phyloP scores from a whole-genome alignment of 345 rosid species.

The Brassica cretica region DNA sequence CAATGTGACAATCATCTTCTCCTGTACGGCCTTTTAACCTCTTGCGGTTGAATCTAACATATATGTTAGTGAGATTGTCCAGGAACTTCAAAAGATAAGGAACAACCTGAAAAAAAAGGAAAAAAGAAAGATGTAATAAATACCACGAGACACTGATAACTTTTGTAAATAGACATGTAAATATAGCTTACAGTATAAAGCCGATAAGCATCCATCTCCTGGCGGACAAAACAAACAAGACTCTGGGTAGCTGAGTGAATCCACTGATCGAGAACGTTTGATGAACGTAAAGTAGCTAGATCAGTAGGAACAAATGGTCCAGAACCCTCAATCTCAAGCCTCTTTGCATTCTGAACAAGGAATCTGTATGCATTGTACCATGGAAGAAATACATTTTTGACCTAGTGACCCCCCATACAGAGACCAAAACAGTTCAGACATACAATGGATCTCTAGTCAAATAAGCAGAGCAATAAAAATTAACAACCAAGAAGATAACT shows the following conservation, averaged over 20 bases:
- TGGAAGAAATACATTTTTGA: slow-evolving; percentile 97
- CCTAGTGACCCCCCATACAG: slow-evolving; percentile 49
- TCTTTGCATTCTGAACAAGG: slow-evolving; percentile 94
- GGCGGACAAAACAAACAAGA: slow-evolving; percentile 86
- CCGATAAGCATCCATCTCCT: slow-evolving; percentile 91
- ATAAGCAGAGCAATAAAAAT: neutral
- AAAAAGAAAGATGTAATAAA: slow-evolving; percentile 1
- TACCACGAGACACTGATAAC: neutral
- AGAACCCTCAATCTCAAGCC: slow-evolving; percentile 88
- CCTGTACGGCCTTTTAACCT: slow-evolving; percentile 95
- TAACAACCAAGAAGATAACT: slow-evolving; percentile 44
- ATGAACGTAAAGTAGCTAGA: slow-evolving; percentile 61
- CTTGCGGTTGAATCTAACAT: slow-evolving; percentile 96
- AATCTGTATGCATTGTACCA: slow-evolving; percentile 99
- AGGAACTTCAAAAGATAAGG: slow-evolving; percentile 93
- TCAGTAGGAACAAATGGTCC: slow-evolving; percentile 70
- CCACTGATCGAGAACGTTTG: slow-evolving; percentile 97
- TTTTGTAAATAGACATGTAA: slow-evolving; percentile 1
- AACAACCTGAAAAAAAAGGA: slow-evolving; percentile 63
- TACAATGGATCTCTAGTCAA: slow-evolving; percentile 14
- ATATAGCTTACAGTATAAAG: slow-evolving; percentile 75
- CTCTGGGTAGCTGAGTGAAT: slow-evolving; percentile 97
- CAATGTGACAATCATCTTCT: slow-evolving; percentile 81
- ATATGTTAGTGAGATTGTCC: slow-evolving; percentile 92
- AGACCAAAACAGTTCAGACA: slow-evolving; percentile 18